Evolutionary conservation across 352 stramenopile species (phyloP).

Genomic region (Phytopythium boreale): DNA sequence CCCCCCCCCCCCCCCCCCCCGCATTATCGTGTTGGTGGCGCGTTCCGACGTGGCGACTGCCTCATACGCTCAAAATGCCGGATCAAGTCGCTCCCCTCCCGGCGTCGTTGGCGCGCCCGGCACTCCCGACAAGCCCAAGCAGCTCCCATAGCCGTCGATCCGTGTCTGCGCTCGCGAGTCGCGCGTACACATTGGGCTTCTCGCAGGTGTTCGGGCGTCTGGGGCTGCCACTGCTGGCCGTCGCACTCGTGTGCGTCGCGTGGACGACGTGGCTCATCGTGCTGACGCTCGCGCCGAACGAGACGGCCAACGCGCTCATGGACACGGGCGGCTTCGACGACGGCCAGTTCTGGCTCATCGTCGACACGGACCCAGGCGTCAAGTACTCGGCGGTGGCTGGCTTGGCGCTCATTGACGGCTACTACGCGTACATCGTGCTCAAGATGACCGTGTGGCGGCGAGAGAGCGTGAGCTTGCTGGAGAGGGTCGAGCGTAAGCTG

Average conservation of each 20-base stretch:
- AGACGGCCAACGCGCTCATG: constrained; percentile 25
- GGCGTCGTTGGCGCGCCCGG: background rate
- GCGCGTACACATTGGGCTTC: background rate
- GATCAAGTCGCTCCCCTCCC: constrained; percentile 1
- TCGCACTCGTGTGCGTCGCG: constrained; percentile 13
- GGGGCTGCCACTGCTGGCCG: constrained; percentile 8
- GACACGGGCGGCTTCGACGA: constrained; percentile 23
- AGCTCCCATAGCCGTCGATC: background rate
- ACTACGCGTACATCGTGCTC: constrained; percentile 40
- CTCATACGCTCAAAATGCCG: background rate
- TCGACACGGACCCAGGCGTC: constrained; percentile 13
- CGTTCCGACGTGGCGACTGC: background rate
- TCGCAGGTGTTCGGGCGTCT: constrained; percentile 1
- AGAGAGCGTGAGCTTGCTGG: background rate
- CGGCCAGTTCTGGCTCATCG: constrained; percentile 27
- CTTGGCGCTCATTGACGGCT: constrained; percentile 15
- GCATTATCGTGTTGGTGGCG: too few species aligned
- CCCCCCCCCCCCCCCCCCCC: too few species aligned
- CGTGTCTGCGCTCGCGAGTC: background rate
- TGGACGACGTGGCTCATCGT: constrained; percentile 27
- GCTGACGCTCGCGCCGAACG: constrained; percentile 19
- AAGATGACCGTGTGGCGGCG: constrained; percentile 32
- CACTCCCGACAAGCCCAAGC: background rate
- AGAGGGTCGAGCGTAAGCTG: constrained; percentile 6
- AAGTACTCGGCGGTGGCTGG: constrained; percentile 8